Evolutionary conservation across 805 yeast species (phyloP).

Genomic region (Yarrowia sp.): DNA sequence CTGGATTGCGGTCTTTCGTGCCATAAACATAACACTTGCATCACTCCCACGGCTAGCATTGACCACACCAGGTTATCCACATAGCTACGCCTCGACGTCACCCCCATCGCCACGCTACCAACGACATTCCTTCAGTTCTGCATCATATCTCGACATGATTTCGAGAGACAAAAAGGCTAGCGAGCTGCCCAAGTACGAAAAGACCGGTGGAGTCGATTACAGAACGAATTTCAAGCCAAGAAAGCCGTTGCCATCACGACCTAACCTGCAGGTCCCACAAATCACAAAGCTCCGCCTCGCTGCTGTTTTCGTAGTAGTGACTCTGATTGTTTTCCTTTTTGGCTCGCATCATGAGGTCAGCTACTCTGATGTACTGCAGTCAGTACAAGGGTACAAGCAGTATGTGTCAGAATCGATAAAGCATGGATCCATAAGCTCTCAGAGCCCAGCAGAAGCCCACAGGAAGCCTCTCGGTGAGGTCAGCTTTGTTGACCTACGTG

Average conservation of each 20-base stretch:
- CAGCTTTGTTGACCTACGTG: constrained; percentile 64
- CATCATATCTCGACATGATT: constrained; percentile 13
- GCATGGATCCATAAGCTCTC: not conserved
- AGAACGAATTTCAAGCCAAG: constrained; percentile 15
- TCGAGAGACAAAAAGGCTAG: constrained; percentile 17
- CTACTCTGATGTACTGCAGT: not conserved
- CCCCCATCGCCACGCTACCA: not conserved
- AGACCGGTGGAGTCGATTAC: constrained; percentile 2
- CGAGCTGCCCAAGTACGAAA: constrained; percentile 23
- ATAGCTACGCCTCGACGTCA: not conserved
- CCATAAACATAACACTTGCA: constrained; percentile 14
- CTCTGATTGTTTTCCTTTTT: not conserved
- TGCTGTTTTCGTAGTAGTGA: not conserved
- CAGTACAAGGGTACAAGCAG: constrained; percentile 5
- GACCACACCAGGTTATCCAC: not conserved
- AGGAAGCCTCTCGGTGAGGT: constrained; percentile 38
- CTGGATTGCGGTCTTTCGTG: constrained; percentile 24
- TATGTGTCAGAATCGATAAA: constrained; percentile 20
- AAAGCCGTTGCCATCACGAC: constrained; percentile 18
- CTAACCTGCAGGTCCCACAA: constrained; percentile 1
- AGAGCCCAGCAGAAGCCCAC: constrained; percentile 17
- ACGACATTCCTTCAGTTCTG: not conserved
- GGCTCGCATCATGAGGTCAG: constrained; percentile 1
- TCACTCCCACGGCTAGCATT: constrained; percentile 13
- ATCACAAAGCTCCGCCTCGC: constrained; percentile 1